Evolutionary conservation across 257 asterid species (phyloP), one percentile per base, ranked within the genome.

Genomic region (Rauvolfia tetraphylla): DNA sequence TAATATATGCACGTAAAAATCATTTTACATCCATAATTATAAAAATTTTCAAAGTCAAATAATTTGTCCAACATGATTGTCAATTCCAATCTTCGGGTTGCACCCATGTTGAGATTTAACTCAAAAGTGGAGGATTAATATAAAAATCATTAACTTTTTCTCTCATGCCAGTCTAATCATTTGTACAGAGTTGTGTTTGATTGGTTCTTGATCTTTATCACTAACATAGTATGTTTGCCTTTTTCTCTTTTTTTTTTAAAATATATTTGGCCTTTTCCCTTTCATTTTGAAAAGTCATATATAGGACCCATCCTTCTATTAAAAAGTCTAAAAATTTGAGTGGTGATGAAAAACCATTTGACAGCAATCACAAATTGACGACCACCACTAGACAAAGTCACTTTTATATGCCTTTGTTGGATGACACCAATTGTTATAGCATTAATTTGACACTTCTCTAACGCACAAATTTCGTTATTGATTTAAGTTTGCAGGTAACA

Each of bases 91-190:
- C 8, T 41, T 41, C 6, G 6, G 42, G 3, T 3, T 9, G 13
- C 51, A 4, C 20, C 54, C 54, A 49, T 49, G 56, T 49, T 49
- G 14, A 14, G 11, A 44, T 7, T 44, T 1, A 44, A 44, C 13
- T 42, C 8, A 42, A 1, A 12, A 1, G 14, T 44, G 49, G 8
- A 4, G 23, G 20, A 15, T 14, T 49, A 49, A 14, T 49, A 49
- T 49, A 49, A 27, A 44, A 44, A 25, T 69, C 36, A 39, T 57
- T 1, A 38, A 13, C 39, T 57, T 73, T 73, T 57, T 49, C 8
- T 8, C 1, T 39, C 49, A 36, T 73, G 77, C 54, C 48, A 49
- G 23, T 65, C 53, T 66, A 76, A 76, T 76, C 54, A 76, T 48
- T 62, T 76, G 36, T 11, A 49, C 10, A 49, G 23, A 1, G 58